Percentiles rank a stretch among this genome's conserved stretches.
Evolutionary conservation across 73 alveolate species (phyloP).

Genomic region (Symbiodinium natans): DNA sequence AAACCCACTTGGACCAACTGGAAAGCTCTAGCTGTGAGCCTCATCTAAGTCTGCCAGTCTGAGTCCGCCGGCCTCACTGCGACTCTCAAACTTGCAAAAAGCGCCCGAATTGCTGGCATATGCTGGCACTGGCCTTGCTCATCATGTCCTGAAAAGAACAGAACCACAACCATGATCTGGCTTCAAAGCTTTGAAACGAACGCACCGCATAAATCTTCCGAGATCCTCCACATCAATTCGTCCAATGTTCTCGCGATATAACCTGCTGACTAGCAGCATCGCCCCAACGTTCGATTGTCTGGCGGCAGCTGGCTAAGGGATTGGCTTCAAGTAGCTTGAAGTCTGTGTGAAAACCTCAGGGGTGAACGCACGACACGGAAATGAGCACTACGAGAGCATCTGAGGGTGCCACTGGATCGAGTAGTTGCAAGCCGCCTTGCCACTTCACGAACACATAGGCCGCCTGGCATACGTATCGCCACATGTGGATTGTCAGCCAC

Average conservation of each 20-base stretch:
- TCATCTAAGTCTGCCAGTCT: neutral
- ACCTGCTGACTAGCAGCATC: too few relatives aligned
- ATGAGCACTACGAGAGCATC: neutral
- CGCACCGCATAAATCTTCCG: too few relatives aligned
- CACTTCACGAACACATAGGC: neutral
- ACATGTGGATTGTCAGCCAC: too few relatives aligned
- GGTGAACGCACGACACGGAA: neutral
- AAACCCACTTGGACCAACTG: too few relatives aligned
- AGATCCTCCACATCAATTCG: neutral
- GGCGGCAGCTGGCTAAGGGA: too few relatives aligned
- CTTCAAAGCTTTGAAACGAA: neutral
- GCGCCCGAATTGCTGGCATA: too few relatives aligned
- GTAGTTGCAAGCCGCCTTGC: neutral
- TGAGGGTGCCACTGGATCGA: neutral
- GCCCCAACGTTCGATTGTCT: too few relatives aligned
- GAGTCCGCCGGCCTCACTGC: neutral
- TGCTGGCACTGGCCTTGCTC: neutral
- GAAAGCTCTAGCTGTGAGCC: too few relatives aligned
- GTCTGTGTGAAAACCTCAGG: neutral
- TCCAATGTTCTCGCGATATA: neutral
- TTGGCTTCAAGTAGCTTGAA: neutral
- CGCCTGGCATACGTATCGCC: conserved; percentile 1
- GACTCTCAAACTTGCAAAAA: too few relatives aligned
- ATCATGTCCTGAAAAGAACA: neutral
- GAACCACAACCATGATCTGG: too few relatives aligned